Percentiles rank a stretch among this genome's conserved stretches.
phyloP scores from a whole-genome alignment of 352 stramenopile genomes.

The Phytophthora fragariae region DNA sequence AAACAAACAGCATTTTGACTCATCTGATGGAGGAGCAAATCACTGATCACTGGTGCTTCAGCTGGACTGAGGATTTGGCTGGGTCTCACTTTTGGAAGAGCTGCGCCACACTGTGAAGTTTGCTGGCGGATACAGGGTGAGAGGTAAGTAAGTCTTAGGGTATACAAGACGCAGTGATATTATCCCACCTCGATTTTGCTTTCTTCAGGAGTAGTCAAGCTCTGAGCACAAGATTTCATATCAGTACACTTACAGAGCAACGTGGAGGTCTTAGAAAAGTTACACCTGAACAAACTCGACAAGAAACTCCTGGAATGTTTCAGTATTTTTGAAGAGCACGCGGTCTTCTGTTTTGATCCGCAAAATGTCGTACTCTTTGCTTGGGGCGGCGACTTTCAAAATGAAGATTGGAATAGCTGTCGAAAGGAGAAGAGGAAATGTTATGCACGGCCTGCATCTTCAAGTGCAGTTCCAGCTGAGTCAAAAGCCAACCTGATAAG shows the following conservation, averaged over 20 bases:
- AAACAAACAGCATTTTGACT: not conserved
- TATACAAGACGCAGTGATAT: not conserved
- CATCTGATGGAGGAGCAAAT: not conserved
- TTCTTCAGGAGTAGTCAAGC: slow-evolving; percentile 15
- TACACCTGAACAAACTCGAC: slow-evolving; percentile 57
- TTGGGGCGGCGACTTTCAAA: slow-evolving; percentile 57
- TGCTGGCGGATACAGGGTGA: not conserved
- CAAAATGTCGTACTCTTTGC: slow-evolving; percentile 46
- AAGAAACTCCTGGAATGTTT: slow-evolving; percentile 50
- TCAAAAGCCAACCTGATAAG: slow-evolving; percentile 39
- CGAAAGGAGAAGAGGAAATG: not conserved
- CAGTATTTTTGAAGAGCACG: slow-evolving; percentile 48
- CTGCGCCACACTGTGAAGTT: not conserved
- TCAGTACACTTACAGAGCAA: not conserved
- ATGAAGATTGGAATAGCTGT: slow-evolving; percentile 82
- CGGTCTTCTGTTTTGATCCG: slow-evolving; percentile 31
- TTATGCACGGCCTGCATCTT: slow-evolving; percentile 1
- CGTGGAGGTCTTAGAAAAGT: not conserved
- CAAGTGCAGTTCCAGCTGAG: not conserved
- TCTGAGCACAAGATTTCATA: slow-evolving; percentile 1
- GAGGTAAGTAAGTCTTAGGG: not conserved
- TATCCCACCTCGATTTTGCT: slow-evolving; percentile 21
- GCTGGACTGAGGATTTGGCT: not conserved
- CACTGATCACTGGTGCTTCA: not conserved
- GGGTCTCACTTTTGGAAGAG: not conserved